These are phyloP conservation scores for Colletotrichum nymphaeae DNA, from an alignment of 2,329 filamentous ascomycete species.

Conservation along the genomic window DNA sequence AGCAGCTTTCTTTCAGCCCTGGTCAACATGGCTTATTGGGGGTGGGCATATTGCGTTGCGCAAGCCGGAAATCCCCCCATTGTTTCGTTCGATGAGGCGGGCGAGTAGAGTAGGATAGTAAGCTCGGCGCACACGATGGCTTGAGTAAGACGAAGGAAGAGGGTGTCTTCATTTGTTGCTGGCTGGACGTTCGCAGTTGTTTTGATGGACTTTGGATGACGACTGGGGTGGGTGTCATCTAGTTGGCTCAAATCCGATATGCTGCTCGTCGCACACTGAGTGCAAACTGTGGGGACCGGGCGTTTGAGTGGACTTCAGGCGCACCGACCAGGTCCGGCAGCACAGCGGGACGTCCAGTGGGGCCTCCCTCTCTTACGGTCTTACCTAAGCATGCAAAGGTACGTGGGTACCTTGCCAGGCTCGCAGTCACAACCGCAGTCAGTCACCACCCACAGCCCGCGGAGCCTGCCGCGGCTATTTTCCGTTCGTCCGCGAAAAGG, in stretches of 20 bases:
- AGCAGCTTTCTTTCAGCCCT: slow-evolving; percentile 19
- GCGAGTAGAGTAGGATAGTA: background rate
- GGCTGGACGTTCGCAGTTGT: background rate
- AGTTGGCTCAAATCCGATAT: slow-evolving; percentile 29
- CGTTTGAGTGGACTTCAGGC: background rate
- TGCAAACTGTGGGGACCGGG: slow-evolving; percentile 27
- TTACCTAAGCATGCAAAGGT: too few relatives aligned
- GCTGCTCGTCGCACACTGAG: slow-evolving; percentile 28
- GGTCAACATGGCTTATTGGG: slow-evolving; percentile 1
- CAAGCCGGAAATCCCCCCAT: background rate
- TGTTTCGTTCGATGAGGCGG: slow-evolving; percentile 4
- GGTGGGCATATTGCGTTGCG: slow-evolving; percentile 5
- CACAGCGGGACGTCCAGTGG: background rate
- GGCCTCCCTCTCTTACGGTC: too few relatives aligned
- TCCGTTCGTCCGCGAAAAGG: background rate
- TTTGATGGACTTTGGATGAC: slow-evolving; percentile 20
- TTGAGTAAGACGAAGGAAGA: slow-evolving; percentile 14
- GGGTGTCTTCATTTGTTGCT: slow-evolving; percentile 31
- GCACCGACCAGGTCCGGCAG: slow-evolving; percentile 20
- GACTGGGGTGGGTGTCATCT: slow-evolving; percentile 20
- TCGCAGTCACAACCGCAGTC: background rate
- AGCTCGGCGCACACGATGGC: slow-evolving; percentile 2
- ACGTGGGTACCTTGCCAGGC: too few relatives aligned
- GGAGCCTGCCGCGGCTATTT: background rate
- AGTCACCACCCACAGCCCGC: too few relatives aligned